Conservation (phyloP, 345 rosid genomes). For the Lagerstroemia speciosa region DNA sequence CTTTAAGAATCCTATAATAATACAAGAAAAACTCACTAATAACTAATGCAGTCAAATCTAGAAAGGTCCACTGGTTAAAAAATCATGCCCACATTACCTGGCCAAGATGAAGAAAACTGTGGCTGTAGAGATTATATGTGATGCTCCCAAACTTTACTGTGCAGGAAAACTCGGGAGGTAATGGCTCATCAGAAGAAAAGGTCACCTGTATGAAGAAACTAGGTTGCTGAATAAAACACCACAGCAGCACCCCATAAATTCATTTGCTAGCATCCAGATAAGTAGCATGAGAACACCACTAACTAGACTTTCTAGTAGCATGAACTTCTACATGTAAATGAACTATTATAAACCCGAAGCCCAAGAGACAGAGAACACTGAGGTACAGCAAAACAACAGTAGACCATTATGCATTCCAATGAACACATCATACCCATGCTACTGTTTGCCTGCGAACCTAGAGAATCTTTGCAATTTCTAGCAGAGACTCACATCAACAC, state of each 20-base stretch:
- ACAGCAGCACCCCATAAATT: neutral
- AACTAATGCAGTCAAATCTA: neutral
- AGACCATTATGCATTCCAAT: neutral
- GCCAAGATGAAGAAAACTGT: conserved; percentile 85
- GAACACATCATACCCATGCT: neutral
- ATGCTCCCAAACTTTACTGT: conserved; percentile 44
- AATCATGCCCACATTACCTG: conserved; percentile 42
- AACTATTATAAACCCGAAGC: neutral
- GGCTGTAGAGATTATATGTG: conserved; percentile 73
- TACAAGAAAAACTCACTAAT: neutral
- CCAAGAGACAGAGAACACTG: neutral
- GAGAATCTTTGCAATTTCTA: neutral
- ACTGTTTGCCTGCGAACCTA: neutral
- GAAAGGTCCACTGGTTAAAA: neutral
- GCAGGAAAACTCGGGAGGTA: conserved; percentile 63
- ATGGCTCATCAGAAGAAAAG: conserved; percentile 56
- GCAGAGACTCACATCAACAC: neutral
- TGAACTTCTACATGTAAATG: neutral
- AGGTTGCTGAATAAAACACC: neutral
- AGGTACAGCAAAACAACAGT: neutral
- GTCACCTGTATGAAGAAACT: conserved; percentile 47
- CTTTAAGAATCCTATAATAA: neutral
- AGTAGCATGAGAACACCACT: neutral
- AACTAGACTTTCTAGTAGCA: neutral
- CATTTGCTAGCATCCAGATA: neutral